Base-by-base conservation (phyloP, 257 asterid species). In the Solanum chaucha region DNA sequence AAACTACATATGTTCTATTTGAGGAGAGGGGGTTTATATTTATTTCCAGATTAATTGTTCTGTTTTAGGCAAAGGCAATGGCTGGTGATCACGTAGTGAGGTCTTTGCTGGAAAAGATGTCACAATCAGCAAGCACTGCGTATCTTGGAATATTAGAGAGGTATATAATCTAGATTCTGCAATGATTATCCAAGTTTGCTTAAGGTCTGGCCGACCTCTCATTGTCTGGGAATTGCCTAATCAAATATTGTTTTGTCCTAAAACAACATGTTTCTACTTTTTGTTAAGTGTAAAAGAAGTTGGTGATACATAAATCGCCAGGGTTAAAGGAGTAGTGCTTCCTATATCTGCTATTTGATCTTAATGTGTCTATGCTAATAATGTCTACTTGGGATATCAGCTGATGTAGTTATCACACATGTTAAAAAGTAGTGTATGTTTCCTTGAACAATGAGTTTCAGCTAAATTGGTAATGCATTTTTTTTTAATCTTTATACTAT, bases 61-160 rank as follows among this genome's bases (percentile, higher is more conserved):
- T 73, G 30, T 73, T 73, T 73, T 35, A 73, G 82, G 80, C 98
- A 86, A 96, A 95, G 92, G 99, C 97, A 90, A 94, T 95, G 99
- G 98, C 98, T 70, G 99, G 99, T 87, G 98, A 97, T 89, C 99
- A 95, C 82, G 94, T 94, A 80, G 98, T 95, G 89, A 93, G 99
- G 90, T 97, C 98, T 38, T 90, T 97, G 91, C 92, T 96, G 92
- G 99, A 97, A 89, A 95, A 93, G 93, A 95, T 96, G 98, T 93
- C 95, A 48, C 96, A 95, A 46, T 92, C 94, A 87, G 98, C 99
- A 89, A 97, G 92, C 92, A 95, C 94, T 90, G 98, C 99, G 32
- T 97, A 97, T 87, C 98, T 96, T 89, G 93, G 94, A 90, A 96
- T 97, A 89, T 89, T 97, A 83, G 99, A 96, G 92, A 97, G 99